Conservation (phyloP, 345 rosid genomes). For the Euphorbia lathyris region DNA sequence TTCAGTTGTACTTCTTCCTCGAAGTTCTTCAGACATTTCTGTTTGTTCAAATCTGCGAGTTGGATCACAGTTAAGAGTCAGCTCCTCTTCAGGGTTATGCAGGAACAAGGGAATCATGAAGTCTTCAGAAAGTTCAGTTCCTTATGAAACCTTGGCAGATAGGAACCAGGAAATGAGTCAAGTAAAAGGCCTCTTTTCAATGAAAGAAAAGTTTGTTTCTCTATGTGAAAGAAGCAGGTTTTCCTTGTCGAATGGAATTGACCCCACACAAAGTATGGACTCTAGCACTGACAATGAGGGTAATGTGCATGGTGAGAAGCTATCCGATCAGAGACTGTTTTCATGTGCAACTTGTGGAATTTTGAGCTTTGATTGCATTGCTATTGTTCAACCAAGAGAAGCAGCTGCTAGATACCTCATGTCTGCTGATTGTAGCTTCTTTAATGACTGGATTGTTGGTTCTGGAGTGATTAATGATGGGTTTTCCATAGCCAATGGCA, state of each 20-base stretch:
- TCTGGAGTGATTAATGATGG: conserved; percentile 44
- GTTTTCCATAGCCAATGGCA: conserved; percentile 24
- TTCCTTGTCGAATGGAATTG: conserved; percentile 32
- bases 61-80: conserved; percentile 58
- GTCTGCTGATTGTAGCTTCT: conserved; percentile 92
- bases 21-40: conserved; percentile 65
- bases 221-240: conserved; percentile 52
- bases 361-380: conserved; percentile 79
- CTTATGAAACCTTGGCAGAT: conserved; percentile 29
- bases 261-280: conserved; percentile 18
- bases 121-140: conserved; percentile 35
- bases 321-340: conserved; percentile 86
- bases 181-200: conserved; percentile 39
- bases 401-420: conserved; percentile 75
- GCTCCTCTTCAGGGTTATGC: conserved; percentile 34
- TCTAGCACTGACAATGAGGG: conserved; percentile 27
- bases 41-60: conserved; percentile 63
- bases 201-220: conserved; percentile 59
- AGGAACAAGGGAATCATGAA: conserved; percentile 36
- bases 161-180: conserved; percentile 30
- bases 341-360: conserved; percentile 93
- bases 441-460: conserved; percentile 74
- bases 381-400: conserved; percentile 80
- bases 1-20: conserved; percentile 69
- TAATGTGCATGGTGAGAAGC: conserved; percentile 40